phyloP scores from a whole-genome alignment of 2,329 filamentous ascomycete genomes.

The Trichoderma simmonsii region DNA sequence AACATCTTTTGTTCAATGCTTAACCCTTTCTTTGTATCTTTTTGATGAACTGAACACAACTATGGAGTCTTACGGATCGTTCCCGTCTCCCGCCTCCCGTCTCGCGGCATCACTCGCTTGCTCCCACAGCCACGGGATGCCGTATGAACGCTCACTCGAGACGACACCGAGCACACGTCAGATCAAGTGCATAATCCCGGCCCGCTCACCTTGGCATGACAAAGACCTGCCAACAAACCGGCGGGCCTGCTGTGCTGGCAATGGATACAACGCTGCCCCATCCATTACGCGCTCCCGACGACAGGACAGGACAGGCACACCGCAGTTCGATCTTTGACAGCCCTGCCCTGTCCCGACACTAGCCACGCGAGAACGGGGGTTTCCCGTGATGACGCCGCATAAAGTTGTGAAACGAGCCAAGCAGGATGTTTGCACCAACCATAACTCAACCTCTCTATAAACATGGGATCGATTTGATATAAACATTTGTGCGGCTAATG shows the following conservation, averaged over 20 bases:
- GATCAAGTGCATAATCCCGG: neutral
- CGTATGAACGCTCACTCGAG: neutral
- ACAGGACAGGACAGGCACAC: neutral
- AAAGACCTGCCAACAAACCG: neutral
- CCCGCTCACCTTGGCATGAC: neutral
- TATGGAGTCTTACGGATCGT: neutral
- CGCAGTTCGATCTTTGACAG: neutral
- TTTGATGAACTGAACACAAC: neutral
- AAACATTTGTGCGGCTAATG: neutral
- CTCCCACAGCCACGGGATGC: neutral
- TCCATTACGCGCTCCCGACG: neutral
- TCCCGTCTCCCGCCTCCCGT: neutral
- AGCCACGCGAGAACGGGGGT: neutral
- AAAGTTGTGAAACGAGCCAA: neutral
- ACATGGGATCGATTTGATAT: neutral
- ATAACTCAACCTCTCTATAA: neutral
- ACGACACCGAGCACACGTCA: neutral
- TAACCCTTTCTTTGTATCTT: neutral
- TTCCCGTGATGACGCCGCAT: neutral
- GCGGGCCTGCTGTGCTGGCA: conserved; percentile 9
- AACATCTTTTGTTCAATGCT: neutral
- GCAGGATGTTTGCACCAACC: neutral
- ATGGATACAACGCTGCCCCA: neutral
- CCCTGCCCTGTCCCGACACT: neutral
- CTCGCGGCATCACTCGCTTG: neutral